phyloP scores from a whole-genome alignment of 148 eudicot genomes.

The Nepenthes mirabilis region DNA sequence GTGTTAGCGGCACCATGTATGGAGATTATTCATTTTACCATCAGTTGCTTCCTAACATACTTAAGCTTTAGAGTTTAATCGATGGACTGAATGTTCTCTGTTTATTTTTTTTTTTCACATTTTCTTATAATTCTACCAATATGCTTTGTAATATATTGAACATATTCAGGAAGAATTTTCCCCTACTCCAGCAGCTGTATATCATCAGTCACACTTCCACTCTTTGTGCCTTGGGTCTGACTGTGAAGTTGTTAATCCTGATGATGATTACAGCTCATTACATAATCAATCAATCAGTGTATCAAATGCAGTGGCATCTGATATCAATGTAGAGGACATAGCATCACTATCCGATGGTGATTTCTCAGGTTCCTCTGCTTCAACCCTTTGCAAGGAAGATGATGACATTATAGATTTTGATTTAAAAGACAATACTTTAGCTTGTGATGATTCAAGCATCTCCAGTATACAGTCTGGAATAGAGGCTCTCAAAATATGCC shows the following conservation, averaged over 20 bases:
- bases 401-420: conserved; percentile 9
- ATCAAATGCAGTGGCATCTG: conserved; percentile 11
- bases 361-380: conserved; percentile 11
- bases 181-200: conserved; percentile 27
- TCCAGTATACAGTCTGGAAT: conserved; percentile 22
- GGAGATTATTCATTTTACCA: no score
- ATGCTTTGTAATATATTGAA: not conserved
- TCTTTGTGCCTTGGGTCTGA: conserved; percentile 21
- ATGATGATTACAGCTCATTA: conserved; percentile 25
- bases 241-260: conserved; percentile 28
- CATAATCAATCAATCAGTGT: conserved; percentile 18
- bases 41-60: no score
- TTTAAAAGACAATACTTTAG: conserved; percentile 13
- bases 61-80: no score
- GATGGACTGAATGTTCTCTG: not conserved
- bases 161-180: conserved; percentile 40
- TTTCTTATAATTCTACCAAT: no score
- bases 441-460: conserved; percentile 14
- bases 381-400: conserved; percentile 18
- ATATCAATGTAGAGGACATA: conserved; percentile 8
- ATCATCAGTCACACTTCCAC: conserved; percentile 20
- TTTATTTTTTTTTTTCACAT: not conserved
- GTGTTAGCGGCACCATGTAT: no score
- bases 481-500: conserved; percentile 23
- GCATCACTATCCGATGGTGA: conserved; percentile 9